A percentile compares a stretch with the other conserved stretches of the same genome.
Conservation (phyloP, 805 yeast species). For the Phaffomyces opuntiae region DNA sequence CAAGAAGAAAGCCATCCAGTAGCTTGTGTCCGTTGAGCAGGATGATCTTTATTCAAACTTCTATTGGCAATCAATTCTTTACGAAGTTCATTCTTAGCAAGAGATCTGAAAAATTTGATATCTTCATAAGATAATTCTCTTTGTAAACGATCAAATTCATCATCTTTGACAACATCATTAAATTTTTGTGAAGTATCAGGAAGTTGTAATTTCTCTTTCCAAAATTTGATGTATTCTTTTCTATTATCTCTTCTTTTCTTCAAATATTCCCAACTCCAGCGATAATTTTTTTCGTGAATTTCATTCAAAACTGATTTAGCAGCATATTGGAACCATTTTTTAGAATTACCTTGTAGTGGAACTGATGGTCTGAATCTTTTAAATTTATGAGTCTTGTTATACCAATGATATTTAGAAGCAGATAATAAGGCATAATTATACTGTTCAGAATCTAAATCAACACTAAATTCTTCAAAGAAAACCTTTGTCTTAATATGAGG, state of each 20-base stretch:
- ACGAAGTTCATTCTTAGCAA: slow-evolving; percentile 62
- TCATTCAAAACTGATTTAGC: slow-evolving; percentile 71
- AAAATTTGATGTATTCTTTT: slow-evolving; percentile 54
- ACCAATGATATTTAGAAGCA: slow-evolving; percentile 75
- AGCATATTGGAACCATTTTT: slow-evolving; percentile 77
- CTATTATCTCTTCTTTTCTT: slow-evolving; percentile 67
- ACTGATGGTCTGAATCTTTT: slow-evolving; percentile 59
- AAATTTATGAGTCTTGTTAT: slow-evolving; percentile 66
- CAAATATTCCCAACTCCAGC: slow-evolving; percentile 87
- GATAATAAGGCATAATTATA: slow-evolving; percentile 78
- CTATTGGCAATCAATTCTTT: slow-evolving; percentile 35
- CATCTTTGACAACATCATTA: slow-evolving; percentile 30
- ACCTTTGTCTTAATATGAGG: slow-evolving; percentile 74
- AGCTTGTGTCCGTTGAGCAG: slow-evolving; percentile 9
- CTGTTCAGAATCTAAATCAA: slow-evolving; percentile 78
- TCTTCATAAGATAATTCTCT: slow-evolving; percentile 62
- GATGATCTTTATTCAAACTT: slow-evolving; percentile 1
- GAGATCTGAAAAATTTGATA: slow-evolving; percentile 74
- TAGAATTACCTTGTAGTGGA: slow-evolving; percentile 52
- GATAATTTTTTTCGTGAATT: slow-evolving; percentile 70
- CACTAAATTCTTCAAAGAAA: slow-evolving; percentile 82
- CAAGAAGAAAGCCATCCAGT: slow-evolving; percentile 73
- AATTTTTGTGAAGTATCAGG: slow-evolving; percentile 25
- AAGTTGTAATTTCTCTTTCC: slow-evolving; percentile 50
- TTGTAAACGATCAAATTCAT: slow-evolving; percentile 48